Conservation (phyloP, 2,329 filamentous ascomycete genomes). For the Daldinia eschscholtzii region DNA sequence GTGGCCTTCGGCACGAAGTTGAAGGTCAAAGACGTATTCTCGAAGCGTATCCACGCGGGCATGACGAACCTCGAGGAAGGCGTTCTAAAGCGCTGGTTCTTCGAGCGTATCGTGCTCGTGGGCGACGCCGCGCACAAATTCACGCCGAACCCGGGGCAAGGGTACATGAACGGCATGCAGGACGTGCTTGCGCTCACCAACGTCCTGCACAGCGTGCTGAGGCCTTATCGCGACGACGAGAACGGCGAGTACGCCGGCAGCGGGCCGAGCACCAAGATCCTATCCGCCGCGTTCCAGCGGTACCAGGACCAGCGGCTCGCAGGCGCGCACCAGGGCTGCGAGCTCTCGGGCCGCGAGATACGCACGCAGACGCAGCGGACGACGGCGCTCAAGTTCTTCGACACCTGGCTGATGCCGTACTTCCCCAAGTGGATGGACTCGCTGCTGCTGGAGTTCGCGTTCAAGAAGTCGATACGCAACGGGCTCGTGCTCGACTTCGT, state of each 20-base stretch:
- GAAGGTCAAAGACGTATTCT: conserved; percentile 31
- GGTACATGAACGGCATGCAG: conserved; percentile 37
- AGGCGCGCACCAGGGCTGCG: neutral
- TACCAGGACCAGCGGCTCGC: conserved; percentile 22
- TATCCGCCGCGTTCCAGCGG: conserved; percentile 26
- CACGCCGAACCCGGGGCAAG: conserved; percentile 38
- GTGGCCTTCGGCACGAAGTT: conserved; percentile 19
- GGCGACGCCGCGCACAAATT: conserved; percentile 43
- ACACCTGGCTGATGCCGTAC: conserved; percentile 23
- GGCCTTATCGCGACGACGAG: conserved; percentile 1
- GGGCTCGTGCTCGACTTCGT: conserved; percentile 32
- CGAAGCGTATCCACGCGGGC: conserved; percentile 25
- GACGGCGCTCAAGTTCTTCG: conserved; percentile 21
- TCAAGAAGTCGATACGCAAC: neutral
- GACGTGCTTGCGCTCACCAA: conserved; percentile 37
- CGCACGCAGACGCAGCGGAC: conserved; percentile 13
- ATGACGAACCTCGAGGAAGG: conserved; percentile 42
- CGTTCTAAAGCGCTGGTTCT: conserved; percentile 33
- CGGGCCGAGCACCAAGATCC: conserved; percentile 1
- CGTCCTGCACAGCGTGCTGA: conserved; percentile 18
- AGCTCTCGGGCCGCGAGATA: conserved; percentile 5
- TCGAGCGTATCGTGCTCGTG: conserved; percentile 36
- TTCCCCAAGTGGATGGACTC: conserved; percentile 13
- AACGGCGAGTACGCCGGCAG: neutral
- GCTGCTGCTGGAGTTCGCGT: neutral